Percentiles rank a stretch among this genome's conserved stretches.
phyloP scores from a whole-genome alignment of 2,329 filamentous ascomycete species.

The Diaporthe aspalathi region DNA sequence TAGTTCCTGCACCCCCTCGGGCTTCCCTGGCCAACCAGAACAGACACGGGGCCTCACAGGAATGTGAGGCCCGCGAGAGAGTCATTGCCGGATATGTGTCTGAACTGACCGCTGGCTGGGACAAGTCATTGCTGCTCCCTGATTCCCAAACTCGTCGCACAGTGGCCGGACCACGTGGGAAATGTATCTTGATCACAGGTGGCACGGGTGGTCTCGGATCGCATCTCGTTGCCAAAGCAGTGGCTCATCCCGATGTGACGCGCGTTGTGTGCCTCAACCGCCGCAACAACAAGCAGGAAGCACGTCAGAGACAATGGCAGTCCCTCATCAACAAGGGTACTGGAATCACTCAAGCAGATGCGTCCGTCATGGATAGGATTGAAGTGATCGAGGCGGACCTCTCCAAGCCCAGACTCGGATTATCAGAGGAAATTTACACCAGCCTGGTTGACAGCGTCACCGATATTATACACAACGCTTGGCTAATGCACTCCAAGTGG shows the following conservation, averaged over 20 bases:
- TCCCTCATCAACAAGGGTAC: conserved; percentile 42
- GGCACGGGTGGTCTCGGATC: conserved; percentile 53
- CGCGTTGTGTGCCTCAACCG: conserved; percentile 60
- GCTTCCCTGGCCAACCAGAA: not conserved
- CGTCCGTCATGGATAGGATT: conserved; percentile 49
- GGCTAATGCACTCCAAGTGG: conserved; percentile 59
- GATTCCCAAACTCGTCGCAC: not conserved
- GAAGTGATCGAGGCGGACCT: conserved; percentile 55
- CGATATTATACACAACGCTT: conserved; percentile 65
- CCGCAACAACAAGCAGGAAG: conserved; percentile 40
- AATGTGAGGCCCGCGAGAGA: conserved; percentile 1
- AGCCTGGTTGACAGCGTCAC: conserved; percentile 54
- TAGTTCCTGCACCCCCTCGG: not conserved
- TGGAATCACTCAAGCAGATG: not conserved
- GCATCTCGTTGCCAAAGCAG: conserved; percentile 49
- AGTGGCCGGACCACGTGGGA: not conserved
- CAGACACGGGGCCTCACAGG: not conserved
- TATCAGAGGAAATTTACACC: conserved; percentile 52
- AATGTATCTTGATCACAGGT: conserved; percentile 53
- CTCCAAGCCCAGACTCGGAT: conserved; percentile 55
- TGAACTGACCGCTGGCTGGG: conserved; percentile 35
- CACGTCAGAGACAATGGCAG: conserved; percentile 48
- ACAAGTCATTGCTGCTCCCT: not conserved
- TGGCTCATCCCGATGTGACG: conserved; percentile 45
- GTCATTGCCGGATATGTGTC: conserved; percentile 5